phyloP scores from a whole-genome alignment of 2,329 filamentous ascomycete genomes.

The Ophiocordyceps camponoti-floridani region DNA sequence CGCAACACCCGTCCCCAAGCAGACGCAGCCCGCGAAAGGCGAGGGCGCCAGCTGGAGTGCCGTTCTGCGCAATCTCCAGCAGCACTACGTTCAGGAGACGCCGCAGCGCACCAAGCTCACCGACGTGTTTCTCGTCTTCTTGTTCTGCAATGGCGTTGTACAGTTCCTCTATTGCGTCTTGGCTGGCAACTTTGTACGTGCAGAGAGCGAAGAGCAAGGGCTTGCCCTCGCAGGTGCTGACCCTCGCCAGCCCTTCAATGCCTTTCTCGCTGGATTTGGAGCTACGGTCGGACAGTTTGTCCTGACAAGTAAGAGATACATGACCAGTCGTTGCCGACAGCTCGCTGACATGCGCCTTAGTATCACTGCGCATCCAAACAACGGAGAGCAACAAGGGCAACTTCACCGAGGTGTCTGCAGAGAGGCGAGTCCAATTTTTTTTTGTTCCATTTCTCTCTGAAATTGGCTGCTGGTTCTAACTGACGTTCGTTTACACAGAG shows the following conservation, averaged over 20 bases:
- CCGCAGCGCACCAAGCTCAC: constrained; percentile 84
- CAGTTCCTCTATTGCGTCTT: constrained; percentile 90
- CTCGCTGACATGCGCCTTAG: constrained; percentile 16
- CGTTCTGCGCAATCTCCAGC: constrained; percentile 53
- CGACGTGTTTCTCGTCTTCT: constrained; percentile 77
- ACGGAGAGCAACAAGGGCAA: constrained; percentile 65
- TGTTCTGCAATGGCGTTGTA: constrained; percentile 68
- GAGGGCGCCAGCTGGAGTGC: constrained; percentile 27
- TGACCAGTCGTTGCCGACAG: background rate
- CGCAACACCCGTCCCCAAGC: constrained; percentile 10
- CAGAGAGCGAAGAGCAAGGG: background rate
- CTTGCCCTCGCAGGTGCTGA: constrained; percentile 4
- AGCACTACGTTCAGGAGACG: constrained; percentile 64
- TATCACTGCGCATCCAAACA: constrained; percentile 77
- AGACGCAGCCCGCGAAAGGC: constrained; percentile 8
- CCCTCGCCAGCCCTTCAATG: constrained; percentile 79
- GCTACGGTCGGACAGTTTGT: constrained; percentile 96
- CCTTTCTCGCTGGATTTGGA: constrained; percentile 87
- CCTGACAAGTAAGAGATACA: constrained; percentile 50
- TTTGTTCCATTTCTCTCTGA: no score
- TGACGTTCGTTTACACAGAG: constrained; percentile 32
- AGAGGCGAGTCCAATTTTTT: constrained; percentile 38
- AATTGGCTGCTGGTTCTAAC: constrained; percentile 4
- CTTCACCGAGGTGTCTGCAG: constrained; percentile 59
- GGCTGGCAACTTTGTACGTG: constrained; percentile 81